Percentiles rank a stretch among this genome's conserved stretches.
phyloP scores from a whole-genome alignment of 2,329 filamentous ascomycete genomes.

The Atkinsonella texensis region DNA sequence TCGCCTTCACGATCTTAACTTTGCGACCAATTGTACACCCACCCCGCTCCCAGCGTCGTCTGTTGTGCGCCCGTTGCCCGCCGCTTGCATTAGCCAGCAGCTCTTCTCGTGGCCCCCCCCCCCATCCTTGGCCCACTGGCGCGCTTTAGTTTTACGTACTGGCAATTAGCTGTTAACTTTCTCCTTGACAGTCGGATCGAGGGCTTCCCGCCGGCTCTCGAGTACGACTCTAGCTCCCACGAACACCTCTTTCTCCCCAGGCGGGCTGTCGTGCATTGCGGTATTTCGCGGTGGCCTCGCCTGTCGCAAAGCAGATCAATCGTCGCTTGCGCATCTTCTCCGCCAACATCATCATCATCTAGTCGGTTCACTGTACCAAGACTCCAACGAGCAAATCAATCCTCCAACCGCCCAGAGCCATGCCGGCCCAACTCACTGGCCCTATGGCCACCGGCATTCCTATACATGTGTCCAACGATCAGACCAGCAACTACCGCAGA shows the following conservation, averaged over 20 bases:
- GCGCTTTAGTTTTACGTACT: conserved; percentile 25
- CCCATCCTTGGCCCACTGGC: conserved; percentile 18
- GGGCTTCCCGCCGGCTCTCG: background rate
- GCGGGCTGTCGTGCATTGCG: conserved; percentile 10
- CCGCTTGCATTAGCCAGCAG: conserved; percentile 18
- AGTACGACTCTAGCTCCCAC: conserved; percentile 6
- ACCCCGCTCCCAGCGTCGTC: conserved; percentile 3
- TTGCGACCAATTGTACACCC: conserved; percentile 2
- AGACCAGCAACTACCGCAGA: conserved; percentile 23
- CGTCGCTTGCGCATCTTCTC: background rate
- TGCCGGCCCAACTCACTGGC: conserved; percentile 28
- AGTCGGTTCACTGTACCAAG: background rate
- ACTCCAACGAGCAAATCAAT: background rate
- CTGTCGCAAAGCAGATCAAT: conserved; percentile 10
- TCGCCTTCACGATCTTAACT: conserved; percentile 4
- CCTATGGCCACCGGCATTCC: conserved; percentile 26
- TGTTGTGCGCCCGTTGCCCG: conserved; percentile 7
- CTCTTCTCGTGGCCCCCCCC: conserved; percentile 6
- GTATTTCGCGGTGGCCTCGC: conserved; percentile 15
- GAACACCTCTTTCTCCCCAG: conserved; percentile 7
- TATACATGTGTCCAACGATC: conserved; percentile 25
- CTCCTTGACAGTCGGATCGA: background rate
- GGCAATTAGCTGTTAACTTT: conserved; percentile 9
- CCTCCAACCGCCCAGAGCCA: conserved; percentile 12
- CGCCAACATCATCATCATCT: background rate